Base-by-base conservation (phyloP, 768 basidiomycete species). In the Boletus subparvulus region DNA sequence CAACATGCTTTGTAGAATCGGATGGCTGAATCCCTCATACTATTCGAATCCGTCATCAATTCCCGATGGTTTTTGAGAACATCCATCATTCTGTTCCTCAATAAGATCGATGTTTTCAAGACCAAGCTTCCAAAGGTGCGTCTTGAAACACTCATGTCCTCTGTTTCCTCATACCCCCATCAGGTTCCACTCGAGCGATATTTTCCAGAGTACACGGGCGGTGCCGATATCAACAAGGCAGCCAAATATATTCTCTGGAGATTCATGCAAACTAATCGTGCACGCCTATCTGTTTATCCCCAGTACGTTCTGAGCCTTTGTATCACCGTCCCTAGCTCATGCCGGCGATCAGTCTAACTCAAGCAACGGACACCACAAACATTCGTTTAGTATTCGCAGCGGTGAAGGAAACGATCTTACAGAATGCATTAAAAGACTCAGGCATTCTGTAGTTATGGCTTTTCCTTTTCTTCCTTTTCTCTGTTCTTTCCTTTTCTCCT, bases 231-330 rank as follows among this genome's bases (percentile, higher is more conserved):
- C 71, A 94, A 93, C 76, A 95, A 95, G 71, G 93, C 92, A 2
- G 92, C 94, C 0, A 94, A 94, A 64, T 96, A 92, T 61, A 94
- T 98, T 51, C 76, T 98, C 37, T 97, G 93, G 94, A 77, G 90
- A 65, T 98, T 96, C 65, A 94, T 94, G 80, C 92, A 96, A 71
- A 87, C 90, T 53, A 96, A 95, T 63, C 75, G 89, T 21, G 90
- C 90, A 52, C 72, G 86, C 50, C 73, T 95, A 62, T 92, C 87
- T 55, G 90, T 97, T 19, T 97, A 95, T 71, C 94, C 94, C 3
- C 94, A 97, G 90, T 90, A 60, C 36, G 88, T 80, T 13, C 36
- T 24, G 30, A 36, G n/a, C 11, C 8, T 37, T 39, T 17, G 19
- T 10, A 2, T 5, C 17, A 8, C 16, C 13, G 6, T 50, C 19